Evolutionary conservation across 306 rosid species (phyloP).

Genomic region (Cicer bijugum): DNA sequence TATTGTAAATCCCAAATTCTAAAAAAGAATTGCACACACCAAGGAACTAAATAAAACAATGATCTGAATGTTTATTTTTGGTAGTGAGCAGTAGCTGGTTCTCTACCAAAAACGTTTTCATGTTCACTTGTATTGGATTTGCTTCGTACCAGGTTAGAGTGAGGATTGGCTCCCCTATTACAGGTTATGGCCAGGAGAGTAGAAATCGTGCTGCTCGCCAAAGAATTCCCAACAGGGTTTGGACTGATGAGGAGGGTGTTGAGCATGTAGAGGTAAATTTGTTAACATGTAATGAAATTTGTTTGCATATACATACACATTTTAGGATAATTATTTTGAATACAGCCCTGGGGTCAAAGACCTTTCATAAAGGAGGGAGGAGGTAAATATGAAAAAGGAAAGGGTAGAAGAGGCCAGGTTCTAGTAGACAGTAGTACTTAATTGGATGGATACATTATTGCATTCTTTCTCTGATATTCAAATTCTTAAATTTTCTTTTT

Average conservation of each 20-base stretch:
- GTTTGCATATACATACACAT: not conserved
- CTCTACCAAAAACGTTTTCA: not conserved
- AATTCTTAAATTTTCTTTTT: conserved; percentile 3
- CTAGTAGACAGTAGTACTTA: not conserved
- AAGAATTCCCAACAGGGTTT: conserved; percentile 77
- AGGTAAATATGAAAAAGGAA: not conserved
- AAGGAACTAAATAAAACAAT: conserved; percentile 18
- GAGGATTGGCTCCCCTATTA: conserved; percentile 93
- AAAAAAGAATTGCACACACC: not conserved
- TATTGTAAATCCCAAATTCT: not conserved
- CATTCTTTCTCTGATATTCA: conserved; percentile 4
- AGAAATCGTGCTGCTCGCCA: conserved; percentile 99
- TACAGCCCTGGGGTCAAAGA: not conserved
- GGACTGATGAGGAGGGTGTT: conserved; percentile 92
- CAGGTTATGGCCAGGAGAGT: conserved; percentile 97
- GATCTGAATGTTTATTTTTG: conserved; percentile 26
- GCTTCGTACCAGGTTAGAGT: conserved; percentile 67
- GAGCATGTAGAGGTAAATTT: conserved; percentile 89
- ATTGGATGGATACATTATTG: conserved; percentile 17
- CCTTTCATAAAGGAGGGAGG: not conserved
- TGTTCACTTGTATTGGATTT: conserved; percentile 28
- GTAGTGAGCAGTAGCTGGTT: not conserved
- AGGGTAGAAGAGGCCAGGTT: conserved; percentile 12
- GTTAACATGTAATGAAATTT: conserved; percentile 26
- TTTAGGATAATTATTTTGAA: conserved; percentile 15